These are phyloP conservation scores for Nakazawaea populi DNA, from an alignment of 805 yeast genomes.

Conservation along the genomic window DNA sequence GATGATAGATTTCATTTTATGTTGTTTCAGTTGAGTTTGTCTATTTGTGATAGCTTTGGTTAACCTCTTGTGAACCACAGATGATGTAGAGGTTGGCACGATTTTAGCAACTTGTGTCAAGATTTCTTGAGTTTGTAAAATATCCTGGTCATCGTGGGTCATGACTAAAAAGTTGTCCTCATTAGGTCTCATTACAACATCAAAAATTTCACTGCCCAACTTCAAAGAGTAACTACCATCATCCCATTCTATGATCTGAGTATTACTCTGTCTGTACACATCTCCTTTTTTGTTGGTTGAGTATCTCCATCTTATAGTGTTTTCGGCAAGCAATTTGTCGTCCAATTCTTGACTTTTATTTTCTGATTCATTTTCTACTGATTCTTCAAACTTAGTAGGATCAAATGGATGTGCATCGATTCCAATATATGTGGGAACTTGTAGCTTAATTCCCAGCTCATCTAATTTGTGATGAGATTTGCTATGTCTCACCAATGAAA, in stretches of 20 bases:
- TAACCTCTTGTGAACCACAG: slow-evolving; percentile 74
- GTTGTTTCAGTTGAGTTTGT: slow-evolving; percentile 38
- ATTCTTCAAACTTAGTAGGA: slow-evolving; percentile 44
- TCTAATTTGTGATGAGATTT: slow-evolving; percentile 32
- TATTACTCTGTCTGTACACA: slow-evolving; percentile 79
- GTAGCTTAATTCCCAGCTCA: slow-evolving; percentile 35
- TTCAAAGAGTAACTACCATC: slow-evolving; percentile 87
- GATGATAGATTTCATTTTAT: slow-evolving; percentile 44
- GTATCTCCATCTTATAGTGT: slow-evolving; percentile 93
- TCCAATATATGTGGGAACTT: slow-evolving; percentile 76
- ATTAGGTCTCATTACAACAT: slow-evolving; percentile 57
- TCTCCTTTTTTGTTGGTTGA: slow-evolving; percentile 66
- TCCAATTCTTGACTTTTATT: slow-evolving; percentile 47
- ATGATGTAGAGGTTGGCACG: slow-evolving; percentile 86
- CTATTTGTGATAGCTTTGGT: slow-evolving; percentile 60
- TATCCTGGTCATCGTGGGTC: slow-evolving; percentile 65
- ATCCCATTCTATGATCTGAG: slow-evolving; percentile 89
- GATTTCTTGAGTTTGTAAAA: slow-evolving; percentile 63
- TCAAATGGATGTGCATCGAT: slow-evolving; percentile 88
- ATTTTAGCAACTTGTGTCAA: slow-evolving; percentile 64
- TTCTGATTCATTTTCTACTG: slow-evolving; percentile 28
- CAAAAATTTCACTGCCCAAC: slow-evolving; percentile 83
- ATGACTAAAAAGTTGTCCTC: slow-evolving; percentile 69
- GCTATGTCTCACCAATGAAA: slow-evolving; percentile 46
- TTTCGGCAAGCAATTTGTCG: slow-evolving; percentile 66